These are phyloP conservation scores for Pittosporum tobira DNA, from an alignment of 129 eudicot genomes.

Conservation along the genomic window DNA sequence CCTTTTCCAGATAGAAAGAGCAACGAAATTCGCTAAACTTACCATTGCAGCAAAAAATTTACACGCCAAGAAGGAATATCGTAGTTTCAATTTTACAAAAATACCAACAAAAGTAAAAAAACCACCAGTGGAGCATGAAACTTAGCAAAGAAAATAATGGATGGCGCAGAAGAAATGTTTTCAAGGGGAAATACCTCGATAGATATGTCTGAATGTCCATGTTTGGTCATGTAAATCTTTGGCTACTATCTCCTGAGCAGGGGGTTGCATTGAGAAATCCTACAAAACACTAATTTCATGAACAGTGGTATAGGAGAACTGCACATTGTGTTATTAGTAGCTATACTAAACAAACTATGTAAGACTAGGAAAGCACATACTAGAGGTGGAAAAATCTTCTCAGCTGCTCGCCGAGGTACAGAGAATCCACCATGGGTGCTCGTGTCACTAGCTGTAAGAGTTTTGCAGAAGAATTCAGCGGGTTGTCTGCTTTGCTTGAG, in stretches of 20 bases:
- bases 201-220: slow-evolving; percentile 93
- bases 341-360: neutral
- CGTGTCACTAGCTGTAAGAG: slow-evolving; percentile 93
- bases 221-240: slow-evolving; percentile 88
- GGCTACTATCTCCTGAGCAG: slow-evolving; percentile 81
- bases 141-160: neutral
- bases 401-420: slow-evolving; percentile 97
- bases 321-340: neutral
- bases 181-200: slow-evolving; percentile 44
- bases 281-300: slow-evolving; percentile 22
- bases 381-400: slow-evolving; percentile 87
- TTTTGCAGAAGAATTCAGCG: slow-evolving; percentile 84
- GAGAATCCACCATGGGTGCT: slow-evolving; percentile 98
- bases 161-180: neutral
- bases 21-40: neutral
- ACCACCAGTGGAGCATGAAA: neutral
- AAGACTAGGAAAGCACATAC: slow-evolving; percentile 29
- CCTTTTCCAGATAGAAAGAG: neutral
- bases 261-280: slow-evolving; percentile 98
- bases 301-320: slow-evolving; percentile 16
- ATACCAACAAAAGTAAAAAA: neutral
- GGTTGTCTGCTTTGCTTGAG: slow-evolving; percentile 90
- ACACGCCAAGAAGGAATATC: neutral
- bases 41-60: neutral
- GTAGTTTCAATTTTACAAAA: neutral